Evolutionary conservation across 495 filamentous ascomycete genomes (phyloP).

Genomic region (Durotheca rogersii): DNA sequence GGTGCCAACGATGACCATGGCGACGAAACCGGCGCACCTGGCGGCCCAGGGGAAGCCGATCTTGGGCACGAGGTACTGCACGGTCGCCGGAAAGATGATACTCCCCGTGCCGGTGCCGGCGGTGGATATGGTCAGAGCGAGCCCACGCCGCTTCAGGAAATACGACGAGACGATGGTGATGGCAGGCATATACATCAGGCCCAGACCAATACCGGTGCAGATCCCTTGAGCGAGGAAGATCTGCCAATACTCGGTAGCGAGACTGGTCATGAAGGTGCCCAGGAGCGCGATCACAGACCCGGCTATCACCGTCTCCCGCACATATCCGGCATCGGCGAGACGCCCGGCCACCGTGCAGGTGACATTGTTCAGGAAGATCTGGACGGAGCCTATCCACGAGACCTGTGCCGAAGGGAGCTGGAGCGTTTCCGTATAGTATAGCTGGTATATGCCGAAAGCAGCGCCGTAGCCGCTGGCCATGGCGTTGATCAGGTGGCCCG

Average conservation of each 20-base stretch:
- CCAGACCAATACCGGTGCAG: slow-evolving; percentile 44
- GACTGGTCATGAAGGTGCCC: slow-evolving; percentile 47
- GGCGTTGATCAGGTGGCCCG: slow-evolving; percentile 42
- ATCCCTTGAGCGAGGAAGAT: slow-evolving; percentile 49
- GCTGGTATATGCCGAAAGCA: slow-evolving; percentile 49
- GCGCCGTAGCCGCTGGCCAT: slow-evolving; percentile 47
- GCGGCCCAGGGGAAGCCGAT: slow-evolving; percentile 51
- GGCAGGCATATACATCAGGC: slow-evolving; percentile 48
- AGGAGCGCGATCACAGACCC: slow-evolving; percentile 42
- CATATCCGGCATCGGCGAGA: slow-evolving; percentile 45
- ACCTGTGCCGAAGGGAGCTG: slow-evolving; percentile 42
- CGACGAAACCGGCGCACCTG: slow-evolving; percentile 42
- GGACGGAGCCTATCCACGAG: slow-evolving; percentile 50
- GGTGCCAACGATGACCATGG: slow-evolving; percentile 35
- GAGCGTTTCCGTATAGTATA: slow-evolving; percentile 48
- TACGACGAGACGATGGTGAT: slow-evolving; percentile 44
- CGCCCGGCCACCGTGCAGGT: slow-evolving; percentile 44
- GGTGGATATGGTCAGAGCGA: slow-evolving; percentile 41
- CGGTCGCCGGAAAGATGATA: slow-evolving; percentile 43
- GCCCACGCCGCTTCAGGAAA: slow-evolving; percentile 39
- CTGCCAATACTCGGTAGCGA: slow-evolving; percentile 45
- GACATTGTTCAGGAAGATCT: slow-evolving; percentile 45
- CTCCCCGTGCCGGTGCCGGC: slow-evolving; percentile 47
- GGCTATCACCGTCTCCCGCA: slow-evolving; percentile 36
- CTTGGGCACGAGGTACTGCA: slow-evolving; percentile 45